Evolutionary conservation across 768 basidiomycete species (phyloP).

Genomic region (Favolaschia claudopus): DNA sequence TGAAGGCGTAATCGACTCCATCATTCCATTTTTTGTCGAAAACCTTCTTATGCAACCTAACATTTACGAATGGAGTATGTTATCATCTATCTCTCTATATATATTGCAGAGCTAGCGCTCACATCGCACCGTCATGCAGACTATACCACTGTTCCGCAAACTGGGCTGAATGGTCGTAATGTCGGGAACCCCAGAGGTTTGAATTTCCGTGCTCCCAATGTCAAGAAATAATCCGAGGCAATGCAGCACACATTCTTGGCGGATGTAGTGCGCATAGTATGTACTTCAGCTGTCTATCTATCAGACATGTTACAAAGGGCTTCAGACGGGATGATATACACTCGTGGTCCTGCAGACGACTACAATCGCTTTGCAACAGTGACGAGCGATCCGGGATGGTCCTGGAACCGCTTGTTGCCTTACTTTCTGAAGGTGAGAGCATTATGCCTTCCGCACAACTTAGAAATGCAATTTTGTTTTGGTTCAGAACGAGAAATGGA

Average conservation of each 20-base stretch:
- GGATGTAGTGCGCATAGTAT: slow-evolving; percentile 10
- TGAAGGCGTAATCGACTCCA: not conserved
- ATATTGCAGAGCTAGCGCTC: too few species aligned
- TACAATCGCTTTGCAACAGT: slow-evolving; percentile 33
- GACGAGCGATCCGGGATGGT: slow-evolving; percentile 38
- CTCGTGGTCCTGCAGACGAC: slow-evolving; percentile 37
- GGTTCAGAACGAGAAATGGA: slow-evolving; percentile 40
- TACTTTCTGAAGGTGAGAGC: slow-evolving; percentile 33
- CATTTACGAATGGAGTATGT: slow-evolving; percentile 1
- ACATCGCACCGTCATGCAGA: too few species aligned
- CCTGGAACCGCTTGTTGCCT: slow-evolving; percentile 34
- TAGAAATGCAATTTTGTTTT: not conserved
- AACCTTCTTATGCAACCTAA: not conserved
- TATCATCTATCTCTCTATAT: too few species aligned
- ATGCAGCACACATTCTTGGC: slow-evolving; percentile 5
- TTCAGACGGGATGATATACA: slow-evolving; percentile 22
- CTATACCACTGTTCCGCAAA: slow-evolving; percentile 4
- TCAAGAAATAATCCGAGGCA: not conserved
- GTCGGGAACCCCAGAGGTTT: not conserved
- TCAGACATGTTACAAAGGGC: not conserved
- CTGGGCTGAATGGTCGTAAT: not conserved
- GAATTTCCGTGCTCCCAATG: not conserved
- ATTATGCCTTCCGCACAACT: not conserved
- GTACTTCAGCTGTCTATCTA: not conserved
- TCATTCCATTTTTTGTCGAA: not conserved